A percentile compares a stretch with the other conserved stretches of the same genome.
Evolutionary conservation across 2,329 filamentous ascomycete species (phyloP).

Genomic region (Talaromyces sp.): DNA sequence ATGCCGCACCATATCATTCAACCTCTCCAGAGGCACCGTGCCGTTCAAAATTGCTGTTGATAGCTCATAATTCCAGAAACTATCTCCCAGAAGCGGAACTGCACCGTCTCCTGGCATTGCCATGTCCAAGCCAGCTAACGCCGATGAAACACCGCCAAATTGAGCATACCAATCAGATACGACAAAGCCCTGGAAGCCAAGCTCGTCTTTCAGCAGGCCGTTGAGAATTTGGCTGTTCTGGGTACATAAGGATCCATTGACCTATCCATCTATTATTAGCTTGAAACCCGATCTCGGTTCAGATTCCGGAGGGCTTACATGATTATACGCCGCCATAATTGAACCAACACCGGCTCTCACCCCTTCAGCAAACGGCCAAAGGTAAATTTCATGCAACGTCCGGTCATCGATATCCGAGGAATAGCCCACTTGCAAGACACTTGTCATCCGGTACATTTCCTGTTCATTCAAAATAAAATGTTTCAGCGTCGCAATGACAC

Average conservation of each 20-base stretch:
- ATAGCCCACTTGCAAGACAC: conserved; percentile 35
- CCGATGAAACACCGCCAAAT: conserved; percentile 57
- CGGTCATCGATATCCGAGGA: conserved; percentile 52
- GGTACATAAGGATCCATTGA: conserved; percentile 64
- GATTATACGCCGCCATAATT: conserved; percentile 44
- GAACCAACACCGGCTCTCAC: conserved; percentile 48
- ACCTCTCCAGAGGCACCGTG: conserved; percentile 53
- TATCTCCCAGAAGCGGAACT: conserved; percentile 52
- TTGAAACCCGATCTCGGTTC: not conserved
- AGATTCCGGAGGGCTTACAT: conserved; percentile 27
- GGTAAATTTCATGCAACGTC: conserved; percentile 45
- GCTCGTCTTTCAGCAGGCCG: conserved; percentile 67
- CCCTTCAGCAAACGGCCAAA: conserved; percentile 52
- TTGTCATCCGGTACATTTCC: conserved; percentile 50
- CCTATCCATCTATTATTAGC: conserved; percentile 31
- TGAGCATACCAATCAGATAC: conserved; percentile 69
- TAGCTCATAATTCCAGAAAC: conserved; percentile 56
- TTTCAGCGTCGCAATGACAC: conserved; percentile 57
- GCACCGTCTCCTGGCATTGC: conserved; percentile 62
- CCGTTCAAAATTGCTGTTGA: conserved; percentile 56
- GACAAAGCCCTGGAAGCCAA: conserved; percentile 69
- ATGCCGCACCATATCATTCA: conserved; percentile 49
- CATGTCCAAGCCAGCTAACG: conserved; percentile 65
- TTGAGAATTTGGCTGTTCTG: conserved; percentile 68
- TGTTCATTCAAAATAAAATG: conserved; percentile 54